Evolutionary conservation across 345 rosid genomes (phyloP).

Genomic region (Pugionium cornutum): DNA sequence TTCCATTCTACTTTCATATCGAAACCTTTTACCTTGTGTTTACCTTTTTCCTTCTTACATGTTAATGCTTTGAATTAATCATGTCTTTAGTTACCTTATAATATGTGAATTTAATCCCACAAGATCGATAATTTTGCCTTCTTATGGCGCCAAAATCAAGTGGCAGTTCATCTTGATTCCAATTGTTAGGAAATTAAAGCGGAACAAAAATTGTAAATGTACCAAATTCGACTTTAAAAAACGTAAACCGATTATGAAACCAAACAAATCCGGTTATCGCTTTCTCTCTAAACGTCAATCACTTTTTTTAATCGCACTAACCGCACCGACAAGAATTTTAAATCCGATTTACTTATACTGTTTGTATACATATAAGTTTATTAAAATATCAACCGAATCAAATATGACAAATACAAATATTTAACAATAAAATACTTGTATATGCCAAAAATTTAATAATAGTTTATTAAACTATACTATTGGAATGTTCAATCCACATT

Average conservation of each 20-base stretch:
- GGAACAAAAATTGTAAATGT: neutral
- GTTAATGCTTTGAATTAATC: slow-evolving; percentile 9
- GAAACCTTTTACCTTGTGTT: slow-evolving; percentile 26
- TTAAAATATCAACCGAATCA: slow-evolving; percentile 4
- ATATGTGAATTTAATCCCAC: neutral
- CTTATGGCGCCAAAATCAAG: neutral
- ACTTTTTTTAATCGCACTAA: neutral
- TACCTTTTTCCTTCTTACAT: slow-evolving; percentile 15
- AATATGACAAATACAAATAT: neutral
- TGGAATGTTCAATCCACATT: neutral
- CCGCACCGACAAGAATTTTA: slow-evolving; percentile 24
- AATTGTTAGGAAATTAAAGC: neutral
- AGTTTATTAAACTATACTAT: neutral
- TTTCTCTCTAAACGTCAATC: slow-evolving; percentile 11
- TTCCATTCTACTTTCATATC: neutral
- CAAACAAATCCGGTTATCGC: slow-evolving; percentile 18
- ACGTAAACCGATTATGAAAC: slow-evolving; percentile 13
- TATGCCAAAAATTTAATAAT: too few relatives aligned
- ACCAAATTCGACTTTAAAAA: slow-evolving; percentile 5
- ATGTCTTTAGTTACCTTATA: slow-evolving; percentile 3
- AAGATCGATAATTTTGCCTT: too few relatives aligned
- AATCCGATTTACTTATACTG: neutral
- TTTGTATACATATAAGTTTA: neutral
- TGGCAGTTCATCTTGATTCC: neutral
- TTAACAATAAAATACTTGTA: too few relatives aligned